A percentile compares a stretch with the other conserved stretches of the same genome.
phyloP scores from a whole-genome alignment of 352 stramenopile species.

The Phytopythium delawarense region DNA sequence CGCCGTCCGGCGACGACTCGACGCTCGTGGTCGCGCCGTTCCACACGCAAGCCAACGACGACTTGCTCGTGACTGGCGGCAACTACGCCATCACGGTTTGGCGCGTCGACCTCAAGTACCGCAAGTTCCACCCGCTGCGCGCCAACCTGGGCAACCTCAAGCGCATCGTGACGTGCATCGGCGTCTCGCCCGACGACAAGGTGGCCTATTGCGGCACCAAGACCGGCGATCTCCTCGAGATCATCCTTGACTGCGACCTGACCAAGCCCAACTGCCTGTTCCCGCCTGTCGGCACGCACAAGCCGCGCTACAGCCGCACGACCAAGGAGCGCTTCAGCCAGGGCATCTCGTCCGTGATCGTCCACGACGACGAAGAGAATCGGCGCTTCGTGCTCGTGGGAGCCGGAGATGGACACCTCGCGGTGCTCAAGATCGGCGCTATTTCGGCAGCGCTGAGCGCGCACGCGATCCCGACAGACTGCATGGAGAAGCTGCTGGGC shows the following conservation, averaged over 20 bases:
- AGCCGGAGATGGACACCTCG: slow-evolving; percentile 90
- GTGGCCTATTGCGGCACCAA: slow-evolving; percentile 94
- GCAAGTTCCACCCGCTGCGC: slow-evolving; percentile 93
- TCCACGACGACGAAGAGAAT: slow-evolving; percentile 90
- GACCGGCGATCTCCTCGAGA: slow-evolving; percentile 95
- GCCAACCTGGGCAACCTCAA: slow-evolving; percentile 93
- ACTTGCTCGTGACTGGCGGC: slow-evolving; percentile 93
- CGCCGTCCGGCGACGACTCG: slow-evolving; percentile 90
- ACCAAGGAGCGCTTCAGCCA: slow-evolving; percentile 93
- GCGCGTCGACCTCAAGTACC: slow-evolving; percentile 82
- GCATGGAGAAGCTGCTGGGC: slow-evolving; percentile 85
- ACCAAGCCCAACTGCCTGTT: slow-evolving; percentile 87
- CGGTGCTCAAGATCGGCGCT: slow-evolving; percentile 26
- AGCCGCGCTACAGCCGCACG: slow-evolving; percentile 85
- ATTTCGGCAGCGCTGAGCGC: slow-evolving; percentile 66
- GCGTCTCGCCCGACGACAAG: slow-evolving; percentile 90
- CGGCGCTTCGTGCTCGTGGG: slow-evolving; percentile 85
- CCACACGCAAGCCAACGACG: slow-evolving; percentile 80
- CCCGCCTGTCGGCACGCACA: slow-evolving; percentile 70
- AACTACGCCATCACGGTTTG: slow-evolving; percentile 93
- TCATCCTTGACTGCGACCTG: slow-evolving; percentile 92
- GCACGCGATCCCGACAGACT: slow-evolving; percentile 58
- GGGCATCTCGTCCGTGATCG: slow-evolving; percentile 83
- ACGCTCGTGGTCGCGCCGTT: slow-evolving; percentile 87
- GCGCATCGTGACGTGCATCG: slow-evolving; percentile 91